Evolutionary conservation across 805 yeast species (phyloP).

Genomic region (Cyberlindnera sargentensis): DNA sequence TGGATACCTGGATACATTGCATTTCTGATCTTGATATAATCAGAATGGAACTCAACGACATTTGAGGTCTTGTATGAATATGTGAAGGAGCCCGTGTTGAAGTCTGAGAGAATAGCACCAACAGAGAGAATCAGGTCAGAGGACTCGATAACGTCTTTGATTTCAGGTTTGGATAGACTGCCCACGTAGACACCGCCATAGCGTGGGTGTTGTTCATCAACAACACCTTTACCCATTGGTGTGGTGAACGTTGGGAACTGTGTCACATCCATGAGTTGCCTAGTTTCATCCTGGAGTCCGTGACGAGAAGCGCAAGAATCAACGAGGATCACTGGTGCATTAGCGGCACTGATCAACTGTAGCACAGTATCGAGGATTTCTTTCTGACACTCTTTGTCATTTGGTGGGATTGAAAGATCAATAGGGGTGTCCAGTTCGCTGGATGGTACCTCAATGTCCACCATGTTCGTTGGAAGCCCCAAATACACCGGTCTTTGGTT

Average conservation of each 20-base stretch:
- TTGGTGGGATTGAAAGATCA: constrained; percentile 49
- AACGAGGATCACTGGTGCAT: constrained; percentile 68
- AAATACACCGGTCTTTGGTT: constrained; percentile 77
- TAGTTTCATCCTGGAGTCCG: constrained; percentile 56
- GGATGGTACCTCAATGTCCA: constrained; percentile 55
- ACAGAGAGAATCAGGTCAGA: constrained; percentile 72
- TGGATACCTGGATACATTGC: constrained; percentile 69
- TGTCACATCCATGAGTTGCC: constrained; percentile 53
- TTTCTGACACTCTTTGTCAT: constrained; percentile 53
- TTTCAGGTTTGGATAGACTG: constrained; percentile 65
- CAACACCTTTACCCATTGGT: constrained; percentile 84
- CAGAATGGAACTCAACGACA: constrained; percentile 74
- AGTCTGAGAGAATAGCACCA: constrained; percentile 81
- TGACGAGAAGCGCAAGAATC: constrained; percentile 88
- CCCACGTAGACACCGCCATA: constrained; percentile 87
- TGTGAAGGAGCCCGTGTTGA: constrained; percentile 85
- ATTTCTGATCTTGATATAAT: constrained; percentile 60
- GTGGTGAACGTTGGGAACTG: constrained; percentile 80
- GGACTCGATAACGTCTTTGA: constrained; percentile 62
- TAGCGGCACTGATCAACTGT: constrained; percentile 46
- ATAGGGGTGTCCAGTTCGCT: constrained; percentile 54
- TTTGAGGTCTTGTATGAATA: constrained; percentile 69
- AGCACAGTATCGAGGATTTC: constrained; percentile 53
- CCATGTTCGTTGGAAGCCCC: constrained; percentile 77
- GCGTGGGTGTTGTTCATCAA: constrained; percentile 65